Conservation (phyloP, 2,329 filamentous ascomycete species). For the Plenodomus tracheiphilus region DNA sequence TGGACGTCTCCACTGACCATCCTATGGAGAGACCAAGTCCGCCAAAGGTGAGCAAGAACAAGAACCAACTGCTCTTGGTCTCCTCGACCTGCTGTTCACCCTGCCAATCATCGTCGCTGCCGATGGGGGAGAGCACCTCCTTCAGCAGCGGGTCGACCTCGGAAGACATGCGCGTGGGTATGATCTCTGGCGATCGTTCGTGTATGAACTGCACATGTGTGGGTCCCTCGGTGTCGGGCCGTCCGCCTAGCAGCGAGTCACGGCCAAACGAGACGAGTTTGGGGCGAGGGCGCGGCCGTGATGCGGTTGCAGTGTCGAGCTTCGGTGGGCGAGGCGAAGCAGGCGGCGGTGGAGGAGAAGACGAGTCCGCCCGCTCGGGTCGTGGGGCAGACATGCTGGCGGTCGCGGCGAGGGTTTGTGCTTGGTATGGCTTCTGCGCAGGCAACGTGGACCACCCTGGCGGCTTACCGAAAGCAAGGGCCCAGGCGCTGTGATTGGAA, state of each 20-base stretch:
- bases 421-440: constrained; percentile 14
- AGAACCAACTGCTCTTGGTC: constrained; percentile 81
- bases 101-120: constrained; percentile 47
- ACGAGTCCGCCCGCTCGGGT: constrained; percentile 8
- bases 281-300: constrained; percentile 22
- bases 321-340: constrained; percentile 18
- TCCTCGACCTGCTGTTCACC: constrained; percentile 56
- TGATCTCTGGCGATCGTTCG: constrained; percentile 42
- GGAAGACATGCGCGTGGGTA: constrained; percentile 29
- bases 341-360: constrained; percentile 14
- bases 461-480: constrained; percentile 11
- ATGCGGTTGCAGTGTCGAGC: constrained; percentile 21
- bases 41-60: constrained; percentile 82
- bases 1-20: constrained; percentile 93
- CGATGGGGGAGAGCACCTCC: constrained; percentile 36
- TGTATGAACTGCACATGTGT: constrained; percentile 33
- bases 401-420: constrained; percentile 13
- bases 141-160: constrained; percentile 40
- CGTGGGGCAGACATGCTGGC: constrained; percentile 21
- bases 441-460: constrained; percentile 18
- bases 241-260: constrained; percentile 24
- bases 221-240: constrained; percentile 17
- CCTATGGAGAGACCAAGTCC: constrained; percentile 89
- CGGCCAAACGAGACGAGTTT: constrained; percentile 45
- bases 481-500: constrained; percentile 18